Percentiles rank a stretch among this genome's conserved stretches.
These are phyloP conservation scores for Claviceps sp. DNA, from an alignment of 2,329 filamentous ascomycete species.

Conservation along the genomic window DNA sequence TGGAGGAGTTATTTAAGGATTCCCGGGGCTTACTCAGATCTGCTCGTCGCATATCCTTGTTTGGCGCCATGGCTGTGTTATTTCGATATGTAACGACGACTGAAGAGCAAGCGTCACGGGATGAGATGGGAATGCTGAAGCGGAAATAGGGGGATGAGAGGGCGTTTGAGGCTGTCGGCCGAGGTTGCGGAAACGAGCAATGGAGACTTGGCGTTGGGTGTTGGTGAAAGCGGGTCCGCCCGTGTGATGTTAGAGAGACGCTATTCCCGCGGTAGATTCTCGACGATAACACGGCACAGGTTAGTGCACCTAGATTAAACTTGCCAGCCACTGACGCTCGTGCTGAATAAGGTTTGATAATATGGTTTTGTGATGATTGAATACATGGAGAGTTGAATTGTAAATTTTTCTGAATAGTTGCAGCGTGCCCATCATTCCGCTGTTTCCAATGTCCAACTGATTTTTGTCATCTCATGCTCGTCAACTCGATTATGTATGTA, in stretches of 20 bases:
- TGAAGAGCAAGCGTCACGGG: not conserved
- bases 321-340: too few species aligned
- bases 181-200: not conserved
- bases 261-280: not conserved
- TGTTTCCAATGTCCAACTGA: not conserved
- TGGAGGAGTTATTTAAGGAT: not conserved
- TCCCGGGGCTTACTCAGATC: slow-evolving; percentile 26
- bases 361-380: too few species aligned
- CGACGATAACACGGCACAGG: not conserved
- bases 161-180: not conserved
- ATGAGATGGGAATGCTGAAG: not conserved
- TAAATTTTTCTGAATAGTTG: too few species aligned
- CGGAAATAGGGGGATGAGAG: not conserved
- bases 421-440: not conserved
- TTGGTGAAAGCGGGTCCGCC: slow-evolving; percentile 2
- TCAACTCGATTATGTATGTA: not conserved
- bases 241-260: not conserved
- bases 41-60: slow-evolving; percentile 29
- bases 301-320: too few species aligned
- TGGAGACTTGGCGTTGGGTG: not conserved
- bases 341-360: too few species aligned
- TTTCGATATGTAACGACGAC: not conserved
- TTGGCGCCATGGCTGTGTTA: slow-evolving; percentile 23
- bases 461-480: not conserved
- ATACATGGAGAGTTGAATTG: too few species aligned